phyloP scores from a whole-genome alignment of 345 rosid genomes.

The Gossypium rotundifolium region DNA sequence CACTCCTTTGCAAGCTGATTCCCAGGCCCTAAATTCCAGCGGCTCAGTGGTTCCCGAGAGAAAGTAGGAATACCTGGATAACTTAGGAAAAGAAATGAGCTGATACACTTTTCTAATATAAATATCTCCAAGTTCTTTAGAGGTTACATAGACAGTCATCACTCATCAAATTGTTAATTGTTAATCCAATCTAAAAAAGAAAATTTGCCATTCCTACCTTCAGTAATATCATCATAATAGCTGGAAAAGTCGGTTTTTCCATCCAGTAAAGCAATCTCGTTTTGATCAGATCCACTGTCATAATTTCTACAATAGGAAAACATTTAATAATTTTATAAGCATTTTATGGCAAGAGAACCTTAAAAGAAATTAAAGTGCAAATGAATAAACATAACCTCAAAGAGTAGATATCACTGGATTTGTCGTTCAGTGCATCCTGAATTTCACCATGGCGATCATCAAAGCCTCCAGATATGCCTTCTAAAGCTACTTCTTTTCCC shows the following conservation, averaged over 20 bases:
- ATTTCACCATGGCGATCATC: constrained; percentile 29
- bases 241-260: constrained; percentile 15
- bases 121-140: constrained; percentile 2
- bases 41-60: constrained; percentile 56
- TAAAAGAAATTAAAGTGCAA: constrained; percentile 5
- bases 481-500: constrained; percentile 19
- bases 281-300: constrained; percentile 30
- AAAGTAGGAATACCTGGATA: constrained; percentile 49
- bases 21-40: constrained; percentile 64
- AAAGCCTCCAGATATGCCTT: constrained; percentile 26
- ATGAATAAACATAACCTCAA: constrained; percentile 30
- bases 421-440: constrained; percentile 19
- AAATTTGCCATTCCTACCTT: constrained; percentile 41
- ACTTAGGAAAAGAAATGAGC: constrained; percentile 12
- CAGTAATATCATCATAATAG: constrained; percentile 33
- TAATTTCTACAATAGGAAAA: constrained; percentile 14
- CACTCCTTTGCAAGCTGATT: constrained; percentile 59
- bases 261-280: constrained; percentile 27
- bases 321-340: background rate
- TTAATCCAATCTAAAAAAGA: constrained; percentile 12
- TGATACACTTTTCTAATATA: constrained; percentile 8
- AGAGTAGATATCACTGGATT: constrained; percentile 18
- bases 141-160: background rate
- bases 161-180: constrained; percentile 6
- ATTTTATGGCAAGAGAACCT: background rate